Base-by-base conservation (phyloP, 139 green algal species). In the Chlamydomonas sp. region DNA sequence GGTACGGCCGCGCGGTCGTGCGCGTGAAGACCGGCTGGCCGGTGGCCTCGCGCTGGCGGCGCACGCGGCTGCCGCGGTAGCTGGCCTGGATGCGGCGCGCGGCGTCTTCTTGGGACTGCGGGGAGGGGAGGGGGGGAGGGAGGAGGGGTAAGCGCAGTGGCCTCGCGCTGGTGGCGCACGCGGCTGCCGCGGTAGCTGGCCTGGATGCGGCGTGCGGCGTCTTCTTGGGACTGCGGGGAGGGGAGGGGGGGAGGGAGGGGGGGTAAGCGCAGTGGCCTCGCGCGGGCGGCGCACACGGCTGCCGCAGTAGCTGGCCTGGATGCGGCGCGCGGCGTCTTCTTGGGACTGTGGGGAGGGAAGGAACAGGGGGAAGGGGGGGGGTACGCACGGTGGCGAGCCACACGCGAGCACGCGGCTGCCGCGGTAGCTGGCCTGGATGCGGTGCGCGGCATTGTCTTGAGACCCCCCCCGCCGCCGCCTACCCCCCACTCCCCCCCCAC, bases 361-460 rank as follows among this genome's bases (percentile, higher is more conserved):
- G 16, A 22, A 29, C 5, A 24, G 13, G 5, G 16, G 54, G 16
- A 35, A 10, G 54, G 16, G 22, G 16, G 10, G 43, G n/a, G n/a
- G n/a, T n/a, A n/a, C n/a, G n/a, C n/a, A n/a, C 13, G 30, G 54
- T 28, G 22, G 13, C 26, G 20, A 33, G n/a, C 57, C 20, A 64
- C 57, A 64, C 16, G n/a, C n/a, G 13, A 69, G 69, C 31, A 59
- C 39, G 0, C 36, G 69, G 36, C 75, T 58, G 3, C 77, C 73
- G 1, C 77, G 50, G 58, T 71, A 83, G 64, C 61, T 35, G 26
- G 35, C 35, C 69, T 83, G 77, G 49, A 83, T 83, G 16, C 67
- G 39, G 0, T 22, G 16, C 4, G 73, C 77, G 3, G 69, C 73
- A 24, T 70, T 48, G 33, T 83, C 70, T 48, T 67, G 28, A 10